Evolutionary conservation across 768 basidiomycete species (phyloP).

Genomic region (Lentinula guzmanii): DNA sequence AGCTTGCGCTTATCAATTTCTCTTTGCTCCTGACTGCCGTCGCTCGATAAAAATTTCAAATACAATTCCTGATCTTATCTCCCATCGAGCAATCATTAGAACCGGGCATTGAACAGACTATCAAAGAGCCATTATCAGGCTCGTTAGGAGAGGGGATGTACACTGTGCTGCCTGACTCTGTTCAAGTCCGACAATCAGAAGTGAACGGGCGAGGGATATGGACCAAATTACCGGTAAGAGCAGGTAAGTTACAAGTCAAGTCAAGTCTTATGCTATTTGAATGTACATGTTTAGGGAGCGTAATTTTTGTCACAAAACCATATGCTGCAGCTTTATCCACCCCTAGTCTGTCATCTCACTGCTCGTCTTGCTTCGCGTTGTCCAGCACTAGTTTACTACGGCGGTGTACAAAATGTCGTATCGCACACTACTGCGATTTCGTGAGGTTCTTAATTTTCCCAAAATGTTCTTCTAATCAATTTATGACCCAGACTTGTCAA

Average conservation of each 20-base stretch:
- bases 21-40: no score
- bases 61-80: slow-evolving; percentile 8
- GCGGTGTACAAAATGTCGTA: slow-evolving; percentile 70
- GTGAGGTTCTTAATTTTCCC: slow-evolving; percentile 28
- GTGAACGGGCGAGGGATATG: slow-evolving; percentile 43
- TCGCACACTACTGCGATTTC: slow-evolving; percentile 68
- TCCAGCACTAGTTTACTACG: slow-evolving; percentile 37
- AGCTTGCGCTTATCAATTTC: no score
- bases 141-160: slow-evolving; percentile 13
- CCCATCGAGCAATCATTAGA: slow-evolving; percentile 13
- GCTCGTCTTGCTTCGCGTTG: slow-evolving; percentile 58
- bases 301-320: slow-evolving; percentile 53
- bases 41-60: no score
- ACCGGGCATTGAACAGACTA: background rate
- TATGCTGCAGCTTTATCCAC: slow-evolving; percentile 63
- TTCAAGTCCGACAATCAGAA: slow-evolving; percentile 32
- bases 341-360: slow-evolving; percentile 51
- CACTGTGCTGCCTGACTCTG: slow-evolving; percentile 26
- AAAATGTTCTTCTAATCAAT: slow-evolving; percentile 2
- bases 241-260: background rate
- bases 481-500: slow-evolving; percentile 53
- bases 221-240: slow-evolving; percentile 19
- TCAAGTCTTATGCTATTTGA: background rate
- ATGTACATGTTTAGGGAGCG: slow-evolving; percentile 38
- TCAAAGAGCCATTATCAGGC: background rate